Conservation (phyloP, 1,139 yeast genomes). For the Hemisphaericaspora lyxosophila region DNA sequence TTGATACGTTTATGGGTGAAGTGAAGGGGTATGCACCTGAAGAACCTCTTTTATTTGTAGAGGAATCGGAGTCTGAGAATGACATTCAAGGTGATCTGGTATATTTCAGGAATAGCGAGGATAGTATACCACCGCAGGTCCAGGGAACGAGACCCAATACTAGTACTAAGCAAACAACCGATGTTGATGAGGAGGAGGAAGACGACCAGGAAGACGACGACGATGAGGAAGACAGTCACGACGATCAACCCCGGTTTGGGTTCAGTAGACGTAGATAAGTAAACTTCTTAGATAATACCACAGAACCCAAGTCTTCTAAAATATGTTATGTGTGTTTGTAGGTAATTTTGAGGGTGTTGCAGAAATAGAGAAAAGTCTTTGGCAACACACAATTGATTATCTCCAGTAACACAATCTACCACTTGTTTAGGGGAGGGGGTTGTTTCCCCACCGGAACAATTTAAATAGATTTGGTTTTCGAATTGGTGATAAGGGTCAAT, state of each 20-base stretch:
- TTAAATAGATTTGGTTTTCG: conserved; percentile 47
- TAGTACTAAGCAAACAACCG: not conserved
- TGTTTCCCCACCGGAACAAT: conserved; percentile 29
- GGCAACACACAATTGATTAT: conserved; percentile 38
- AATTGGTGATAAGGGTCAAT: conserved; percentile 38
- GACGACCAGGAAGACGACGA: conserved; percentile 20
- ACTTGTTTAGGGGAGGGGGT: conserved; percentile 30
- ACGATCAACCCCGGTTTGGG: conserved; percentile 40
- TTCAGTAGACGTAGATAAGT: conserved; percentile 21
- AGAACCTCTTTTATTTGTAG: conserved; percentile 20
- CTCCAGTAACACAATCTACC: conserved; percentile 32
- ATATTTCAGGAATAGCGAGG: not conserved
- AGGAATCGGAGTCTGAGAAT: conserved; percentile 14
- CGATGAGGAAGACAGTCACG: conserved; percentile 35
- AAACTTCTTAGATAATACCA: conserved; percentile 33
- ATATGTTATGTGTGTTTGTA: conserved; percentile 46
- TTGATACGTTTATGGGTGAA: conserved; percentile 26
- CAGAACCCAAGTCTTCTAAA: conserved; percentile 50
- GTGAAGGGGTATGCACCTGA: conserved; percentile 20
- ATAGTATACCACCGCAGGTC: not conserved
- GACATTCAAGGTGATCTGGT: not conserved
- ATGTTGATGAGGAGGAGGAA: conserved; percentile 16
- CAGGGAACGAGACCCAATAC: not conserved
- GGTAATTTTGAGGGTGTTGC: conserved; percentile 24
- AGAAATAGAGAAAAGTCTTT: conserved; percentile 26